These are phyloP conservation scores for Musa schizocarpa DNA, from an alignment of 176 grass and related monocot species.

Conservation along the genomic window DNA sequence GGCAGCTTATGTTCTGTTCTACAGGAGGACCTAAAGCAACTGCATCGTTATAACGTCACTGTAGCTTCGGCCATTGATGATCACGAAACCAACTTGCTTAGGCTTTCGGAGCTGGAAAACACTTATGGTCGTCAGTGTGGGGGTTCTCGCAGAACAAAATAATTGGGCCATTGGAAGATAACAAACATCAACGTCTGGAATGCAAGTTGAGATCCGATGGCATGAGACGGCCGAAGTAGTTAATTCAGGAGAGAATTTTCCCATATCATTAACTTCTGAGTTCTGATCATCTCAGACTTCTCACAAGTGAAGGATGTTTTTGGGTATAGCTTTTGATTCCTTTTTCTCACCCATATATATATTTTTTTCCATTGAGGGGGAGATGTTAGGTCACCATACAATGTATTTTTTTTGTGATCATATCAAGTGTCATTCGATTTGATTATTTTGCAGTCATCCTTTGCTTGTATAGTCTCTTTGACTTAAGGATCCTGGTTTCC, in stretches of 20 bases:
- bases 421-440: neutral
- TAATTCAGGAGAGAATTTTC: neutral
- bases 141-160: neutral
- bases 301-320: neutral
- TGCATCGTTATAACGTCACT: neutral
- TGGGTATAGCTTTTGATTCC: constrained; percentile 7
- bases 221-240: neutral
- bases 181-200: neutral
- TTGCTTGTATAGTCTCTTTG: neutral
- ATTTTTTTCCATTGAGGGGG: neutral
- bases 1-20: constrained; percentile 89
- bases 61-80: neutral
- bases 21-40: constrained; percentile 25
- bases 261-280: neutral
- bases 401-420: constrained; percentile 1
- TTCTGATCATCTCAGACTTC: neutral
- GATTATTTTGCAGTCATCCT: neutral
- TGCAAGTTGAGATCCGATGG: neutral
- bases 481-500: neutral
- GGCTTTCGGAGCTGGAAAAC: neutral
- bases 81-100: neutral
- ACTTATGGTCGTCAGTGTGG: neutral
- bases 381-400: neutral
- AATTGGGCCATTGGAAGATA: neutral
- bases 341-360: neutral